These are phyloP conservation scores for Exophiala dermatitidis DNA, from an alignment of 2,329 filamentous ascomycete genomes.

Conservation along the genomic window DNA sequence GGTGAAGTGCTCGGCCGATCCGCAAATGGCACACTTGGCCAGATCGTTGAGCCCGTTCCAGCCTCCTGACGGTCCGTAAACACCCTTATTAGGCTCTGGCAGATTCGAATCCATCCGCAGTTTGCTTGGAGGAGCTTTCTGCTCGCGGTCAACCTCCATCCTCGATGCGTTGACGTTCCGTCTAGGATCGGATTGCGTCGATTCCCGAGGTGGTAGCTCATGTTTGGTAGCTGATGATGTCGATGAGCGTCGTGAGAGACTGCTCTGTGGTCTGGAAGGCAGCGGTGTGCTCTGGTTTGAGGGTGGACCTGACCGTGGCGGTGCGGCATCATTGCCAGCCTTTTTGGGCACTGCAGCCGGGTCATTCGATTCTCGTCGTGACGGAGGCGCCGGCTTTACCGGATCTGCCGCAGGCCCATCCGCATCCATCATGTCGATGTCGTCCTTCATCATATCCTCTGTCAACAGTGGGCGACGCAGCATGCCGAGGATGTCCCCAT, in stretches of 20 bases:
- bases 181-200: neutral
- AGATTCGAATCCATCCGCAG: neutral
- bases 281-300: slow-evolving; percentile 6
- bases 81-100: neutral
- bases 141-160: neutral
- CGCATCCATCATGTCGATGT: slow-evolving; percentile 39
- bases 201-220: slow-evolving; percentile 9
- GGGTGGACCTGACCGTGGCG: neutral
- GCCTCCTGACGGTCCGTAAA: slow-evolving; percentile 39
- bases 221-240: slow-evolving; percentile 19
- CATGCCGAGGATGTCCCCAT: slow-evolving; percentile 53
- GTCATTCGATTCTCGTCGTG: slow-evolving; percentile 4
- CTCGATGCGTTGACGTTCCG: neutral
- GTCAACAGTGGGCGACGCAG: slow-evolving; percentile 48
- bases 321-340: neutral
- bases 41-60: slow-evolving; percentile 38
- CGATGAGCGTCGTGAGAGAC: slow-evolving; percentile 31
- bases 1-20: slow-evolving; percentile 40
- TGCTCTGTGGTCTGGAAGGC: slow-evolving; percentile 18
- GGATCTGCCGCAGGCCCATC: slow-evolving; percentile 5
- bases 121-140: neutral
- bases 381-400: neutral
- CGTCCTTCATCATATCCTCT: slow-evolving; percentile 35
- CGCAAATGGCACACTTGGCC: slow-evolving; percentile 40
- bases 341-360: neutral